Evolutionary conservation across 176 grass and related monocot species (phyloP), one percentile per base, ranked within the genome.

Genomic region (Juncus effusus): DNA sequence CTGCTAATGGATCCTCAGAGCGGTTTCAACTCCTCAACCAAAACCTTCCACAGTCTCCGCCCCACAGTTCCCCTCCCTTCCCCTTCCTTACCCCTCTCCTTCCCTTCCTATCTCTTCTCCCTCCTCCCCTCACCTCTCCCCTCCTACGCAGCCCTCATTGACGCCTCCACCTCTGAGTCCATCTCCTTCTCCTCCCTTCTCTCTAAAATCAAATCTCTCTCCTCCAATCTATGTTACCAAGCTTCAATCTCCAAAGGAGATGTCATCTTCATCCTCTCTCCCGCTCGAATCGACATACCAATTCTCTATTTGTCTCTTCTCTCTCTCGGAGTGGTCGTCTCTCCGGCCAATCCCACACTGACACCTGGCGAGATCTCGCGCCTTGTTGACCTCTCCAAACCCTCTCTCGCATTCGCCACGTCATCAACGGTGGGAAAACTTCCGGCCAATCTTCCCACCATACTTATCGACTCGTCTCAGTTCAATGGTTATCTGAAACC

Each of bases 21-120:
- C 76, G 83, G 87, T 61, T 90, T 80, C 79, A 77, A 76, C 62
- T 73, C 74, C 14, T 16, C 59, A 10, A 90, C 73, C 3, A 37
- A 16, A 56, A 90, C 71, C 28, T 91, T 76, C 77, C 69, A 81
- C 60, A 91, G 80, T 70, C 64, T 91, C 38, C 79, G 80, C 3
- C 2, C 61, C 4, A 54, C 78, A 35, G 2, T 54, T 9, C 70
- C 59, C 7, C 44, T 77, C 16, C 76, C 83, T 4, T 62, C 83
- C 1, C n/a, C 73, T 11, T 10, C 16, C 4, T 2, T 13, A 4
- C 79, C 68, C 9, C 39, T 90, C 59, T 80, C 79, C 58, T 70
- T 78, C 69, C 63, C 72, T 0, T 58, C 56, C 66, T 80, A 54
- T 67, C 38, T 59, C 1, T 59, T 86, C 14, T 86, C 79, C 62